Evolutionary conservation across 805 yeast species (phyloP).

Genomic region (Candida stauntonica): DNA sequence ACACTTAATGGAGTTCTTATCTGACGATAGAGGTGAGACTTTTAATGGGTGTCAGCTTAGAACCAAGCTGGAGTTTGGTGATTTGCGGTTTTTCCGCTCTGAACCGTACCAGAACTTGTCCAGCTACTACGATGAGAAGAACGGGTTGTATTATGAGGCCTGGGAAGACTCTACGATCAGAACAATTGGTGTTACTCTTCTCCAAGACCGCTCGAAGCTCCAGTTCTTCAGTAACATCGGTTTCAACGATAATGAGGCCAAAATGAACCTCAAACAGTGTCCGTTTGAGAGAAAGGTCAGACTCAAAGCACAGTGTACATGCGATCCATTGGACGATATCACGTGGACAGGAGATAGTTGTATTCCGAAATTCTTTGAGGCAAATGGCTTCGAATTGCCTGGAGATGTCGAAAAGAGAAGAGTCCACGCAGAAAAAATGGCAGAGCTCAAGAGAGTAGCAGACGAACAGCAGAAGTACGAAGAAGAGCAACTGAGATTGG

Average conservation of each 20-base stretch:
- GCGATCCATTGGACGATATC: constrained; percentile 68
- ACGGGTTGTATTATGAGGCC: constrained; percentile 84
- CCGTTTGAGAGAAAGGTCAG: constrained; percentile 64
- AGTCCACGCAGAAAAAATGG: constrained; percentile 1
- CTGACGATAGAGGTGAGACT: constrained; percentile 62
- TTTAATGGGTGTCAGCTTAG: constrained; percentile 88
- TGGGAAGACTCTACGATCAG: constrained; percentile 94
- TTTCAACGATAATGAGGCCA: constrained; percentile 60
- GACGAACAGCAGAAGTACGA: constrained; percentile 13
- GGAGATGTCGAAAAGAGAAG: constrained; percentile 7
- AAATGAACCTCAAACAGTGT: constrained; percentile 49
- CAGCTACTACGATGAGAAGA: constrained; percentile 60
- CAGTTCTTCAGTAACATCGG: constrained; percentile 82
- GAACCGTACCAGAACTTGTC: constrained; percentile 66
- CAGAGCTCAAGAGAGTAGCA: constrained; percentile 1
- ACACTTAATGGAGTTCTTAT: constrained; percentile 66
- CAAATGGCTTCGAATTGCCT: constrained; percentile 16
- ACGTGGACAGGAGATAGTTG: constrained; percentile 61
- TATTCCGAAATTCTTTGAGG: constrained; percentile 52
- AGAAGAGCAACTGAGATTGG: constrained; percentile 11
- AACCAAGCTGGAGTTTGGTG: constrained; percentile 82
- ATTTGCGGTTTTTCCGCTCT: constrained; percentile 67
- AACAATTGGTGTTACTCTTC: constrained; percentile 73
- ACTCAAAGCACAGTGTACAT: constrained; percentile 59
- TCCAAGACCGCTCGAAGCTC: constrained; percentile 56